Evolutionary conservation across 208 protist genomes (phyloP).

Genomic region (Leishmania guyanensis): DNA sequence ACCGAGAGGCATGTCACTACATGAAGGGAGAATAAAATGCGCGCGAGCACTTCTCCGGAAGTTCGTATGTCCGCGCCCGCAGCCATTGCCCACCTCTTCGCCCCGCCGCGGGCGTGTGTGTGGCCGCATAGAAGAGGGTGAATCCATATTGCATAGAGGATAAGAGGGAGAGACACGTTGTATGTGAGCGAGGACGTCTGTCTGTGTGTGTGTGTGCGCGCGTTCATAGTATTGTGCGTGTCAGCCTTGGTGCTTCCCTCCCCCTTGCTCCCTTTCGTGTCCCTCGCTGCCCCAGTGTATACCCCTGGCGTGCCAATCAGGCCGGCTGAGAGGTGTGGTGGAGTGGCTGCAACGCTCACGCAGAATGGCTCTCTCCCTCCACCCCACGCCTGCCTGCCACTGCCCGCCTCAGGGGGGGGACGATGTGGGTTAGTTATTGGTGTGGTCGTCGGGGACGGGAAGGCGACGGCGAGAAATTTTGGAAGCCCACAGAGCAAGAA

Average conservation of each 20-base stretch:
- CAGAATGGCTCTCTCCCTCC: no score
- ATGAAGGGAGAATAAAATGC: background rate
- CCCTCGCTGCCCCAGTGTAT: no score
- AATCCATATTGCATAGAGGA: background rate
- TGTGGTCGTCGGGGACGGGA: no score
- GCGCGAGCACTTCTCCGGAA: background rate
- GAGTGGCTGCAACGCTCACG: no score
- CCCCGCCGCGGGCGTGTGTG: background rate
- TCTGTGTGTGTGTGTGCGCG: background rate
- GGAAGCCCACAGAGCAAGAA: no score
- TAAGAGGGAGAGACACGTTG: background rate
- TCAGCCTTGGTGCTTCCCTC: background rate
- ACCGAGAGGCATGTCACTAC: background rate
- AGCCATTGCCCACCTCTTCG: background rate
- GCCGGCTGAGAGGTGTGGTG: no score
- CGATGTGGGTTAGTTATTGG: no score
- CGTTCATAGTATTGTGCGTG: background rate
- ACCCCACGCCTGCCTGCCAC: no score
- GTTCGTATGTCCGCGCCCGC: background rate
- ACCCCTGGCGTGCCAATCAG: no score
- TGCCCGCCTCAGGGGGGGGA: no score
- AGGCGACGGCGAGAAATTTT: no score
- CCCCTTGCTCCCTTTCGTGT: no score
- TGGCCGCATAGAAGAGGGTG: background rate
- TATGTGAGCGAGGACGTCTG: background rate